Evolutionary conservation across 257 asterid species (phyloP), one percentile per base, ranked within the genome.

Genomic region (Lycium ferocissimum): DNA sequence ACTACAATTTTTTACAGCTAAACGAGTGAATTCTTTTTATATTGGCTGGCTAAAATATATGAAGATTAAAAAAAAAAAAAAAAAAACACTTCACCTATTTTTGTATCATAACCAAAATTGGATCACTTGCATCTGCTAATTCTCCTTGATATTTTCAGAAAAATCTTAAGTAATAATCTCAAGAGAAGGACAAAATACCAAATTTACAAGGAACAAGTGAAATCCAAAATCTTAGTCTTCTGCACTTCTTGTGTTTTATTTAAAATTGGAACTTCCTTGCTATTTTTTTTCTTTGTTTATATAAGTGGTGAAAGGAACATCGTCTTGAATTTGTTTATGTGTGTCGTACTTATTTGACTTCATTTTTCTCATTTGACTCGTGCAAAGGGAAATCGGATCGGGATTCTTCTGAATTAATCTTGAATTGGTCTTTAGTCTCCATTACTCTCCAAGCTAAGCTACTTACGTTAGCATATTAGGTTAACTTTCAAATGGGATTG

Each of bases 341-440:
- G 35, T n/a, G 61, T 49, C 11, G 81, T 73, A 73, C 81, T 73
- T 73, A 73, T 73, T 73, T 73, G 81, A 73, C 81, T 73, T 26
- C 33, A 26, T 0, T 26, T 26, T 26, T 26, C 80, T 73, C 45
- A 73, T 75, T 75, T 75, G 81, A 75, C 81, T 75, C 5, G 20
- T 47, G 81, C 4, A 47, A 49, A 4, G 7, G 49, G 20, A 73
- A 14, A 56, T 56, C 45, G 45, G 45, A 56, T 56, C 45, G 45
- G 45, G 3, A 40, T 40, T 40, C 45, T 56, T 56, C 61, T 56
- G 7, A 40, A 40, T 40, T 5, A 56, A 1, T 14, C 61, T 56
- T 56, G 61, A 56, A 20, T 47, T 75, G 61, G 81, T 75, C 61
- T 73, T 65, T 73, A 10, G n/a, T 38, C 17, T 66, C 45, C 10